Evolutionary conservation across 1,284 basidiomycete species (phyloP), one percentile per base, ranked within the genome.

Genomic region (Moesziomyces antarcticus): DNA sequence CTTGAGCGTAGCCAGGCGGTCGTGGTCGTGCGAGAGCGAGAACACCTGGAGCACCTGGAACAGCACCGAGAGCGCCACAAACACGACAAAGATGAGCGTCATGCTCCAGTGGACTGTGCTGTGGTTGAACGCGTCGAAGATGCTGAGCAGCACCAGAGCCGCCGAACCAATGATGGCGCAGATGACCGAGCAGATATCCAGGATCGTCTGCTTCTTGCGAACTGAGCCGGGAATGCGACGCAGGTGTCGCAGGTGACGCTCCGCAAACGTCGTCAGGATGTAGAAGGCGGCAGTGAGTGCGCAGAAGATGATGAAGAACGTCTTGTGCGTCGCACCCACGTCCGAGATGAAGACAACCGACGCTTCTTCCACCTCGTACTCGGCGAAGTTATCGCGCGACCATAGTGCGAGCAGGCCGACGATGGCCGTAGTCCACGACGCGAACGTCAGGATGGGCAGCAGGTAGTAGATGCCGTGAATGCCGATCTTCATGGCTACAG

Each of bases 141-240:
- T 56, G 50, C 85, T 82, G 5, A 87, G 81, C n/a, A 87, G 66
- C 43, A 88, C 79, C 35, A 88, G 76, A 0, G 84, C 86, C 1
- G 82, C 66, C 1, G 82, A 82, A 3, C 86, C 87, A 25, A 86
- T 56, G 14, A 85, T 72, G 3, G 85, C 85, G 59, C 86, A 87
- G 13, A 86, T 50, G 67, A 87, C 85, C 13, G 85, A 83, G 14
- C 85, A 54, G 76, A 85, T 86, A 67, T 86, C 87, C 33, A 69
- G 43, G 45, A 76, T 60, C 11, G 81, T 79, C 72, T 86, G 85
- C 47, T 85, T 79, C 35, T 66, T 73, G 27, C 85, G 73, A 0
- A 87, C 30, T n/a, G 86, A 84, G 5, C 85, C 82, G 0, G 87
- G 87, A 7, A 88, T 83, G 14, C 86, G 82, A 22, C 87, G 85